phyloP scores from a whole-genome alignment of 2,329 filamentous ascomycete genomes.

The Beauveria sp. region DNA sequence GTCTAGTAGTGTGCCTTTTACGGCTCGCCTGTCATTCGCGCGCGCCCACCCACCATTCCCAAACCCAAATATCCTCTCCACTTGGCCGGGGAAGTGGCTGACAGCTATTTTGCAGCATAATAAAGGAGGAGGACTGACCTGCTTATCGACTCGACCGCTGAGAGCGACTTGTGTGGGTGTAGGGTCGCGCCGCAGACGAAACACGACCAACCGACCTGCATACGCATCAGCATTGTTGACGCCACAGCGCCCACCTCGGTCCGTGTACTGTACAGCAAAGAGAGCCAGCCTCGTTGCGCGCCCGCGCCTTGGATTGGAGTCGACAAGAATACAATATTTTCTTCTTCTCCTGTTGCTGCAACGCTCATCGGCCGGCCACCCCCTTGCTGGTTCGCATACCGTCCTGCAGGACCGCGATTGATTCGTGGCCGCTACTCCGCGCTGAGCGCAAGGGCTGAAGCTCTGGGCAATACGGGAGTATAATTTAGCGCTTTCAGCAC shows the following conservation, averaged over 20 bases:
- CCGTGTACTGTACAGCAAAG: background rate
- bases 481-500: background rate
- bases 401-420: background rate
- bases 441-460: background rate
- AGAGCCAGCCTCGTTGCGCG: background rate
- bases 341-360: constrained; percentile 3
- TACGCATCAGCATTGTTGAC: background rate
- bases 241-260: background rate
- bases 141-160: constrained; percentile 2
- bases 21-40: background rate
- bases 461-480: no score
- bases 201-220: background rate
- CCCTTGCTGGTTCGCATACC: background rate
- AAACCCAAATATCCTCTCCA: background rate
- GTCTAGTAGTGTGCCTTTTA: background rate
- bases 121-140: background rate
- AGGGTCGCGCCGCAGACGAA: background rate
- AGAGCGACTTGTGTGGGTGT: constrained; percentile 5
- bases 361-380: background rate
- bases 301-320: background rate
- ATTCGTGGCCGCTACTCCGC: constrained; percentile 1
- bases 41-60: background rate
- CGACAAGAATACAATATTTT: background rate
- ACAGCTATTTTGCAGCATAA: background rate
- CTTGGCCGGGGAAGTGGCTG: constrained; percentile 2